phyloP scores from a whole-genome alignment of 352 stramenopile genomes.

The Phytophthora meadii region DNA sequence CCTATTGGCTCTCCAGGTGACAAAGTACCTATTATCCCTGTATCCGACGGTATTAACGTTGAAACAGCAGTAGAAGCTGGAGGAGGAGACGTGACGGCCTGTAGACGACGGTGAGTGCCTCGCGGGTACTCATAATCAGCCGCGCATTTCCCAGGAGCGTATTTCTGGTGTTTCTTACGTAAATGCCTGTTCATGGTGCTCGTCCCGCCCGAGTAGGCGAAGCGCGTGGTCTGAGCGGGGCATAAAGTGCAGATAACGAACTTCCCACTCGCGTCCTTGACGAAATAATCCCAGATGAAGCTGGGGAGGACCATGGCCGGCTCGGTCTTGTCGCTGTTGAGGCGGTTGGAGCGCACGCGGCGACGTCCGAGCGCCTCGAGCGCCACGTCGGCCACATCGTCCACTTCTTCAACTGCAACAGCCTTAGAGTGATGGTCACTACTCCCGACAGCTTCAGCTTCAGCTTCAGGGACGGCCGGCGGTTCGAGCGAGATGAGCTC shows the following conservation, averaged over 20 bases:
- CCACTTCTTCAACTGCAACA: background rate
- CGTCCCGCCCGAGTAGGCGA: slow-evolving; percentile 84
- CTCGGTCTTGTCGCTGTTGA: slow-evolving; percentile 62
- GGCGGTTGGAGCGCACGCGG: slow-evolving; percentile 19
- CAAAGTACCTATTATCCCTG: slow-evolving; percentile 40
- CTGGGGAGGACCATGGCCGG: slow-evolving; percentile 71
- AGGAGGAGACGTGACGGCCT: slow-evolving; percentile 20
- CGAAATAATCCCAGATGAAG: slow-evolving; percentile 90
- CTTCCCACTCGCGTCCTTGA: slow-evolving; percentile 79
- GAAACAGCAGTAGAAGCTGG: background rate
- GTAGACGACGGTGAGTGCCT: slow-evolving; percentile 19
- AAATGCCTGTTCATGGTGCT: slow-evolving; percentile 88
- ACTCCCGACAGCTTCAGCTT: background rate
- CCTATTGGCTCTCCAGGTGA: slow-evolving; percentile 51
- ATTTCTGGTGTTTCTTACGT: slow-evolving; percentile 86
- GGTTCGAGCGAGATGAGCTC: slow-evolving; percentile 29
- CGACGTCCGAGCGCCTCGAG: slow-evolving; percentile 6
- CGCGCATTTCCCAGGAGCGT: slow-evolving; percentile 71
- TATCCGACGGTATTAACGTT: slow-evolving; percentile 28
- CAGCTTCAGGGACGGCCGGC: slow-evolving; percentile 2
- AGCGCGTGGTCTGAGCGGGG: slow-evolving; percentile 67
- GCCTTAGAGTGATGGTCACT: slow-evolving; percentile 27
- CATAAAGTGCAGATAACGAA: slow-evolving; percentile 83
- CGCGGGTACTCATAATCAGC: slow-evolving; percentile 72
- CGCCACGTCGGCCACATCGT: background rate